These are phyloP conservation scores for Sicyos edulis DNA, from an alignment of 306 rosid genomes.

Conservation along the genomic window DNA sequence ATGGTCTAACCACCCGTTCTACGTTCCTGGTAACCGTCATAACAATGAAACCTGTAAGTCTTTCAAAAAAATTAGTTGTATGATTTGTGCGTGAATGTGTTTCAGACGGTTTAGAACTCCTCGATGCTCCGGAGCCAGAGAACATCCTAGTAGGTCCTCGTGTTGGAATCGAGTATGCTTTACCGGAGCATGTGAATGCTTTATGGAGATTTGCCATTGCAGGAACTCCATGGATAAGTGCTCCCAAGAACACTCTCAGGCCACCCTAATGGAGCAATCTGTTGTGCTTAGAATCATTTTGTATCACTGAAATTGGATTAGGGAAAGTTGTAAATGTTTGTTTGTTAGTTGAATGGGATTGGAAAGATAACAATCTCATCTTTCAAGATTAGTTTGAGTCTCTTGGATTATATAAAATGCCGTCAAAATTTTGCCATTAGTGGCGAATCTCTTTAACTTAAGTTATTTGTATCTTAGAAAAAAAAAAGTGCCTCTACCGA, in stretches of 20 bases:
- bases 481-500: too few relatives aligned
- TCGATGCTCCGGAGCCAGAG: constrained; percentile 74
- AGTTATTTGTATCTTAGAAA: too few relatives aligned
- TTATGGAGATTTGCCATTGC: constrained; percentile 92
- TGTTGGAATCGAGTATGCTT: constrained; percentile 75
- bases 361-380: constrained; percentile 2
- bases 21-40: constrained; percentile 52
- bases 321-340: neutral
- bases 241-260: constrained; percentile 75
- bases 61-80: neutral
- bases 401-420: too few relatives aligned
- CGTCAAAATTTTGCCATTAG: too few relatives aligned
- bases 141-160: constrained; percentile 77
- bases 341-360: neutral
- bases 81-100: neutral
- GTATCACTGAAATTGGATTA: neutral
- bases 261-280: constrained; percentile 23
- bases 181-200: constrained; percentile 69
- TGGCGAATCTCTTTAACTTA: too few relatives aligned
- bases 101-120: constrained; percentile 77
- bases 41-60: neutral
- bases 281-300: neutral
- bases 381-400: neutral
- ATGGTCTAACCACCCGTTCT: constrained; percentile 85
- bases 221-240: constrained; percentile 87